Evolutionary conservation across 2,329 filamentous ascomycete genomes (phyloP).

Genomic region (Stenocarpella maydis): DNA sequence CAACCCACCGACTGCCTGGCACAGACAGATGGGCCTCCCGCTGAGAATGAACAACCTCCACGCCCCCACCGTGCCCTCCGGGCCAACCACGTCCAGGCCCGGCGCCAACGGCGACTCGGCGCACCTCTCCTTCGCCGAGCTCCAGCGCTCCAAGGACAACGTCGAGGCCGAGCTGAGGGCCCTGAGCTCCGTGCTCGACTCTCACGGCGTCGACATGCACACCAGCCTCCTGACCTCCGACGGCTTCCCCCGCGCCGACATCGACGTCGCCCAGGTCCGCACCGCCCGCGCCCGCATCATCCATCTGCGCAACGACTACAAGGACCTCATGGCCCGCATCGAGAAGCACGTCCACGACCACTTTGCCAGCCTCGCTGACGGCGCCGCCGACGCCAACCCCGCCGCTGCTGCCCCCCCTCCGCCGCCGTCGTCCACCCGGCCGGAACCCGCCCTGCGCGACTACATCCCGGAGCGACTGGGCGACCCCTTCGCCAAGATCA

Average conservation of each 20-base stretch:
- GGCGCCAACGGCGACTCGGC: constrained; percentile 69
- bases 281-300: constrained; percentile 94
- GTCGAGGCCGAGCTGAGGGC: constrained; percentile 88
- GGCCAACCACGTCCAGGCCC: constrained; percentile 70
- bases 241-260: constrained; percentile 90
- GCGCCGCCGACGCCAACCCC: constrained; percentile 48
- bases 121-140: constrained; percentile 76
- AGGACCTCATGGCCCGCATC: constrained; percentile 82
- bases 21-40: constrained; percentile 48
- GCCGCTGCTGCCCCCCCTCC: constrained; percentile 34
- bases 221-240: constrained; percentile 87
- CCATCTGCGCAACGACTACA: constrained; percentile 90
- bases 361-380: constrained; percentile 73
- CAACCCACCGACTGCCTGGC: constrained; percentile 12
- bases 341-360: constrained; percentile 89
- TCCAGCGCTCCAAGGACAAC: constrained; percentile 84
- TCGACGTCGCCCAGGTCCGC: constrained; percentile 95
- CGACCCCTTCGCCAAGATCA: constrained; percentile 85
- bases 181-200: constrained; percentile 85
- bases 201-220: constrained; percentile 92
- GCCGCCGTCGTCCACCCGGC: constrained; percentile 36
- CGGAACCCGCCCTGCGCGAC: constrained; percentile 42
- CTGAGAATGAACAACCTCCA: constrained; percentile 64
- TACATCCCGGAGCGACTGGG: constrained; percentile 47
- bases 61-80: constrained; percentile 72